Evolutionary conservation across 2,329 filamentous ascomycete species (phyloP), one percentile per base, ranked within the genome.

Genomic region (Endothia cerciana): DNA sequence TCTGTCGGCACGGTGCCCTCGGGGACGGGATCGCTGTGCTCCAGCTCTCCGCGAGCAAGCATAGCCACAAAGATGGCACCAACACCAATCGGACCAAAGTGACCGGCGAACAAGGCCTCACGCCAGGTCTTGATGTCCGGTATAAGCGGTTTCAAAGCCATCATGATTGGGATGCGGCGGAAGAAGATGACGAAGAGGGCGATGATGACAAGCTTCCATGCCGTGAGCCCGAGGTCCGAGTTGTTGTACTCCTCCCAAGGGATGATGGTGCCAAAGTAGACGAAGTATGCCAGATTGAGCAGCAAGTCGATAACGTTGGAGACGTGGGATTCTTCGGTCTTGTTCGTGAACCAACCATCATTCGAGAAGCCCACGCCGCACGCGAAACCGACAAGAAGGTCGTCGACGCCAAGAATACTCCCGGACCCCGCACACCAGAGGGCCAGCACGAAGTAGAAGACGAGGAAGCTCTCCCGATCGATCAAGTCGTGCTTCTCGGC

Each of bases 351-450:
- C 95, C 95, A 99, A 70, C 95, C 95, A 75, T 99, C 95, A 77
- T 99, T 99, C 72, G 94, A 97, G 82, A 99, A 99, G 63, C 95
- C 95, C n/a, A 99, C 95, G 65, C 95, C 95, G 64, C 92, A 93
- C 17, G 94, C 90, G 74, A 99, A 99, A 47, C 95, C 95, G 47
- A 99, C 92, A 3, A 99, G 86, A 60, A 99, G 81, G 77, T 99
- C 95, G 76, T 99, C 95, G 73, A 97, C 85, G 60, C 95, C 95
- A 55, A 99, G 82, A 66, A 97, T 86, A 77, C 93, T 93, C 38
- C 95, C 95, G 0, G 94, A 94, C 22, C 95, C 95, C 66, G 95
- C 95, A 75, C 93, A 97, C 79, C 97, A 99, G 28, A 99, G 86
- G 1, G 95, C 94, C 64, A 99, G 83, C 57, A 97, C 94, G 73